Base-by-base conservation (phyloP, 2,329 filamentous ascomycete species). In the Parastagonospora nodorum region DNA sequence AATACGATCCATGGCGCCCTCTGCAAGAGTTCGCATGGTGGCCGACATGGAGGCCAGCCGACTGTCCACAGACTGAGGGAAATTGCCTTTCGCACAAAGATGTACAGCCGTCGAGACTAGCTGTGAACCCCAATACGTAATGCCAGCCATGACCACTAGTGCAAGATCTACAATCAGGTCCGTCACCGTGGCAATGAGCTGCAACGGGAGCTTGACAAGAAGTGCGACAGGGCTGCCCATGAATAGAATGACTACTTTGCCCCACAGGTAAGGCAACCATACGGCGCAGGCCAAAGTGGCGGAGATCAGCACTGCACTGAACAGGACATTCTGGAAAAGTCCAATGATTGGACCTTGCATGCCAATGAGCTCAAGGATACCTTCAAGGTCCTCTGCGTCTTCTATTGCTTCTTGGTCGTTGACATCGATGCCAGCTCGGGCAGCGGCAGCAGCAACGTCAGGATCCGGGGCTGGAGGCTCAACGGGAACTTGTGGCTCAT, bases 321-420 rank as follows among this genome's bases (percentile, higher is more conserved):
- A 99, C 12, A 97, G 86, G 48, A 90, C 92, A 61, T 99, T 99
- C 67, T 99, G 94, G 60, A 97, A 86, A 5, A 99, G 82, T 2
- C 91, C 92, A 11, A 88, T 88, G 2, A 99, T 81, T 0, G 94
- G 94, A 0, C 94, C 94, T 66, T 95, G 90, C 89, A 99, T 95
- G 32, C 94, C 94, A 51, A 99, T 88, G 12, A 99, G 84, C 72
- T 99, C 94, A 79, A 99, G 86, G 45, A 99, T 90, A 0, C 94
- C 94, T 70, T 99, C 94, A 12, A 99, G 85, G 67, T 99, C 94
- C 74, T 99, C 94, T 8, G 89, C 89, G 60, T 97, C 77, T 53
- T 92, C 89, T 36, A 91, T 82, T 8, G 87, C 88, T 60, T 90
- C 87, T 46, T 85, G 82, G 47, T 87, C 84, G 39, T 86, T 84